A percentile compares a stretch with the other conserved stretches of the same genome.
These are phyloP conservation scores for Teunomyces stri DNA, from an alignment of 805 yeast species.

Conservation along the genomic window DNA sequence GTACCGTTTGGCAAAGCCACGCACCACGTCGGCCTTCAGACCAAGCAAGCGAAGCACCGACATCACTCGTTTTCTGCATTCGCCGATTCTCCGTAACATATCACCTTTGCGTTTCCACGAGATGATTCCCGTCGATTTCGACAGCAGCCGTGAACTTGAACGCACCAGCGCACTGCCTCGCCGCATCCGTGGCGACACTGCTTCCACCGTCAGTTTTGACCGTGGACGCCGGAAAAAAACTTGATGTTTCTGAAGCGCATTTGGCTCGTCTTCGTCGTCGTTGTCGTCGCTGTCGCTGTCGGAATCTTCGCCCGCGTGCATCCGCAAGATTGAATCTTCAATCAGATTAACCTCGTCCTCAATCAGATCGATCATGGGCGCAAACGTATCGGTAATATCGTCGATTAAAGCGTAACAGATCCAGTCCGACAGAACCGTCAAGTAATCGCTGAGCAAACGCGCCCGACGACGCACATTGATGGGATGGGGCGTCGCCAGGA, in stretches of 20 bases:
- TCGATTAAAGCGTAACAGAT: slow-evolving; percentile 94
- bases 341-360: slow-evolving; percentile 94
- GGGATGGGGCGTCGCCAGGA: slow-evolving; percentile 93
- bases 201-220: slow-evolving; percentile 39
- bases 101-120: slow-evolving; percentile 91
- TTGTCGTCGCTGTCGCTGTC: slow-evolving; percentile 40
- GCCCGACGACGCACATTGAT: slow-evolving; percentile 94
- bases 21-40: slow-evolving; percentile 95
- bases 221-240: slow-evolving; percentile 35
- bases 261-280: slow-evolving; percentile 29
- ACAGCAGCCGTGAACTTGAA: slow-evolving; percentile 3
- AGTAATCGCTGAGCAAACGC: slow-evolving; percentile 77
- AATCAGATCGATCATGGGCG: slow-evolving; percentile 91
- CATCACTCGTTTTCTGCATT: slow-evolving; percentile 93
- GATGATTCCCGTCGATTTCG: slow-evolving; percentile 23
- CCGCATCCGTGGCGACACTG: not conserved
- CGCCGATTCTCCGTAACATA: slow-evolving; percentile 92
- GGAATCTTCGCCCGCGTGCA: slow-evolving; percentile 67
- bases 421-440: slow-evolving; percentile 94
- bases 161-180: slow-evolving; percentile 1
- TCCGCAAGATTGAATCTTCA: slow-evolving; percentile 82
- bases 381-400: slow-evolving; percentile 96
- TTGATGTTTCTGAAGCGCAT: slow-evolving; percentile 18
- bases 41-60: slow-evolving; percentile 79
- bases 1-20: slow-evolving; percentile 89